Conservation (phyloP, 345 rosid genomes). For the Citrus australasica region DNA sequence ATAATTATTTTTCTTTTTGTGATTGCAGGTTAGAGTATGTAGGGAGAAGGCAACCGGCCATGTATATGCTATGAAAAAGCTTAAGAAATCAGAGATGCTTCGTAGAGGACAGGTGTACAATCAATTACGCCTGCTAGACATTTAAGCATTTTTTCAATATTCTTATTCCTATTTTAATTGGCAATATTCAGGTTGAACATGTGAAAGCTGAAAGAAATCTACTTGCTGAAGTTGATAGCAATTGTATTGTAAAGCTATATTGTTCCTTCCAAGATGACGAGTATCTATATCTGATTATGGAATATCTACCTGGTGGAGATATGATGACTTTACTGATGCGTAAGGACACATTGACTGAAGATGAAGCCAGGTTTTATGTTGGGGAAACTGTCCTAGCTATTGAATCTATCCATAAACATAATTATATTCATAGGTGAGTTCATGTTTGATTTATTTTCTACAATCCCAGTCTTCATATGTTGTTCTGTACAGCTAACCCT, state of each 20-base stretch:
- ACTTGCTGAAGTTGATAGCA: slow-evolving; percentile 98
- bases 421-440: slow-evolving; percentile 90
- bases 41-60: slow-evolving; percentile 81
- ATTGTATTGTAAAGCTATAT: slow-evolving; percentile 89
- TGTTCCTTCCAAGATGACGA: slow-evolving; percentile 98
- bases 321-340: slow-evolving; percentile 99
- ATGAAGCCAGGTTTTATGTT: slow-evolving; percentile 94
- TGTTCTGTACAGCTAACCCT: background rate
- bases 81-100: slow-evolving; percentile 96
- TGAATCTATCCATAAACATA: slow-evolving; percentile 95
- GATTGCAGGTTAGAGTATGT: slow-evolving; percentile 77
- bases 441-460: background rate
- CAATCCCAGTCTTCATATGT: background rate
- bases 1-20: slow-evolving; percentile 3
- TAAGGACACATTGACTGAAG: slow-evolving; percentile 91
- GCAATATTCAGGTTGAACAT: slow-evolving; percentile 80
- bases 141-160: background rate
- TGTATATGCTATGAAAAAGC: slow-evolving; percentile 97
- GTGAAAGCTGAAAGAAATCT: slow-evolving; percentile 98
- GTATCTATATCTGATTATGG: slow-evolving; percentile 90
- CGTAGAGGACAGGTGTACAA: slow-evolving; percentile 86
- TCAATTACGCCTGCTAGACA: background rate
- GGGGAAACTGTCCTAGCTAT: slow-evolving; percentile 96
- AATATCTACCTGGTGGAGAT: slow-evolving; percentile 99
- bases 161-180: slow-evolving; percentile 19